Percentiles rank a stretch among this genome's conserved stretches.
phyloP scores from a whole-genome alignment of 2,329 filamentous ascomycete species.

The Ceratocystis huliohia region DNA sequence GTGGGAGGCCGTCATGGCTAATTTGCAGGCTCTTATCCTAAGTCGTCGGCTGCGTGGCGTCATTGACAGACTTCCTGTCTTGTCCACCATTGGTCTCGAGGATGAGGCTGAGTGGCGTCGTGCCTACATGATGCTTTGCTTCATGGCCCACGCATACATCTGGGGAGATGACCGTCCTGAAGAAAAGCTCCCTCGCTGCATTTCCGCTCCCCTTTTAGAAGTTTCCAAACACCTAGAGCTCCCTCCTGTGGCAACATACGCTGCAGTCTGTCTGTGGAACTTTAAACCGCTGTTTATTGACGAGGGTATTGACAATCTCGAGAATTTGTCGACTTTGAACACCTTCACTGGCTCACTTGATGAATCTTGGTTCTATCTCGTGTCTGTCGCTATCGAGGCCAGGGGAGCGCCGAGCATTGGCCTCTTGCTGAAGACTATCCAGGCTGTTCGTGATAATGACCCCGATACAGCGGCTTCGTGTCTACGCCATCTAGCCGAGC shows the following conservation, averaged over 20 bases:
- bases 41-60: conserved; percentile 70
- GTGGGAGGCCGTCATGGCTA: conserved; percentile 79
- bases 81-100: conserved; percentile 70
- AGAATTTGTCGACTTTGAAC: conserved; percentile 75
- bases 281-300: conserved; percentile 82
- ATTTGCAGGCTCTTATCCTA: conserved; percentile 75
- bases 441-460: conserved; percentile 61
- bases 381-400: conserved; percentile 91
- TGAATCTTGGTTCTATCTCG: conserved; percentile 97
- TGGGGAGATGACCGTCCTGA: conserved; percentile 81
- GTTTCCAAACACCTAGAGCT: conserved; percentile 70
- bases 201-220: conserved; percentile 70
- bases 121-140: conserved; percentile 79
- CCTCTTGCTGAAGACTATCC: conserved; percentile 77
- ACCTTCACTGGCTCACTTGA: conserved; percentile 92
- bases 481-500: conserved; percentile 72
- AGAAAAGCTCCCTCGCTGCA: conserved; percentile 64
- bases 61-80: conserved; percentile 67
- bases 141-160: conserved; percentile 90
- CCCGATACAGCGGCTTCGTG: conserved; percentile 58
- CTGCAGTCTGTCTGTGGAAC: conserved; percentile 88
- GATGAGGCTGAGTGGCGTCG: conserved; percentile 84
- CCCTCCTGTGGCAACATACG: conserved; percentile 87
- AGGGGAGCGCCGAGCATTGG: conserved; percentile 77
- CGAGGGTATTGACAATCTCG: conserved; percentile 67